Evolutionary conservation across 805 yeast genomes (phyloP), one percentile per base, ranked within the genome.

Genomic region (Ascoidea asiatica): DNA sequence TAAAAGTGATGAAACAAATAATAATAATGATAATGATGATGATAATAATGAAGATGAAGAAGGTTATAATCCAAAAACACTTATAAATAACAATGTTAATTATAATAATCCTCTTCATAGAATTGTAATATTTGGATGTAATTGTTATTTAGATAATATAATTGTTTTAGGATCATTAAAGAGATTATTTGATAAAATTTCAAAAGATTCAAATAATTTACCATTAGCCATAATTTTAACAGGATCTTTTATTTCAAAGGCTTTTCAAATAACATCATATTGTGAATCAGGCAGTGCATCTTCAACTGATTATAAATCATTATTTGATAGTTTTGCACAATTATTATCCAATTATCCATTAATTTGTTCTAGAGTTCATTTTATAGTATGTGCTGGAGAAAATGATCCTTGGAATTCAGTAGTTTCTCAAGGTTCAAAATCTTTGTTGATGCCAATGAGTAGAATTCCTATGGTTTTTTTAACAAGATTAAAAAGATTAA

Each of bases 391-490:
- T 1, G 97, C 97, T 0, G 97, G 98, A 1, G 75, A 77, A 38
- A 83, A 86, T 52, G 99, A 92, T 61, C 96, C 96, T 0, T 92
- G 97, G 97, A 79, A 79, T 35, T 75, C 92, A 1, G 67, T 79
- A 44, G 73, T 72, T 41, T 71, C 83, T 1, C 67, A 80, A 42
- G 88, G 90, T 4, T 67, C 79, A 0, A 50, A 63, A 1, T 60
- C 69, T 40, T 61, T 74, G 1, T 50, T 70, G 6, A 79, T 86
- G 79, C 98, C 98, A 0, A 83, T 81, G 54, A 64, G 67, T 18
- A 69, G 77, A 0, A 70, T 92, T 2, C 95, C 97, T 0, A 64
- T 67, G 21, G 62, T 81, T 2, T 89, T 90, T 56, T 77, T 84
- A 3, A 76, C 70, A 46, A 68, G 92, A 48, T 61, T 90, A 36